These are phyloP conservation scores for Areca catechu DNA, from an alignment of 176 grass and related monocot species.

Conservation along the genomic window DNA sequence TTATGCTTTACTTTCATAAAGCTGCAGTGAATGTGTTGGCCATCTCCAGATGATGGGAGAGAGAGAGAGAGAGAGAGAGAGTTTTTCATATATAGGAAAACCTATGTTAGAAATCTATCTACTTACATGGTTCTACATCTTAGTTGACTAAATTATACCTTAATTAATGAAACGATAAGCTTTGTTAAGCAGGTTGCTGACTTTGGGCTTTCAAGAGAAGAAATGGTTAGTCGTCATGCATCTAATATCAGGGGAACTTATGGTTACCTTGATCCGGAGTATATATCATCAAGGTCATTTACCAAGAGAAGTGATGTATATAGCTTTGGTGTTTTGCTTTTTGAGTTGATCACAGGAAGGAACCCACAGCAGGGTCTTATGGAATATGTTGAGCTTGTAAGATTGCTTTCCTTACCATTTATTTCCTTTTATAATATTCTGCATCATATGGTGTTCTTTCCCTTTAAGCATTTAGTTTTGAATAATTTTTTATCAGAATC, in stretches of 20 bases:
- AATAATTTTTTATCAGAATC: too few species aligned
- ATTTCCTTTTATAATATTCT: too few species aligned
- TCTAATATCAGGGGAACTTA: constrained; percentile 74
- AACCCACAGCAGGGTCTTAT: constrained; percentile 97
- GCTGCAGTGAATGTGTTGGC: too few species aligned
- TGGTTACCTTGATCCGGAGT: constrained; percentile 92
- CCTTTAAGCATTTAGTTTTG: too few species aligned
- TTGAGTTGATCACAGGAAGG: constrained; percentile 81
- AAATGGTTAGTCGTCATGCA: constrained; percentile 49
- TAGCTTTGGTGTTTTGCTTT: constrained; percentile 83
- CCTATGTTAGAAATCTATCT: too few species aligned
- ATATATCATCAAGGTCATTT: constrained; percentile 72
- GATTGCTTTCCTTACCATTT: constrained; percentile 1
- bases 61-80: too few species aligned
- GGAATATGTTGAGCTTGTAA: constrained; percentile 97
- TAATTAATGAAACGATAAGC: constrained; percentile 1
- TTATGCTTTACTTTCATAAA: too few species aligned
- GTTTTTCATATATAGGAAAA: too few species aligned
- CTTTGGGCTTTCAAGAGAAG: constrained; percentile 94
- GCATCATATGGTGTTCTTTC: too few species aligned
- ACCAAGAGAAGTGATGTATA: constrained; percentile 99
- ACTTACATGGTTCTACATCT: too few species aligned
- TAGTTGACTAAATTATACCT: too few species aligned
- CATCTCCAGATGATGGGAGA: too few species aligned
- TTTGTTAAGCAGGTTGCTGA: constrained; percentile 69